Base-by-base conservation (phyloP, 305 asterid species). In the Plantago lanceolata region DNA sequence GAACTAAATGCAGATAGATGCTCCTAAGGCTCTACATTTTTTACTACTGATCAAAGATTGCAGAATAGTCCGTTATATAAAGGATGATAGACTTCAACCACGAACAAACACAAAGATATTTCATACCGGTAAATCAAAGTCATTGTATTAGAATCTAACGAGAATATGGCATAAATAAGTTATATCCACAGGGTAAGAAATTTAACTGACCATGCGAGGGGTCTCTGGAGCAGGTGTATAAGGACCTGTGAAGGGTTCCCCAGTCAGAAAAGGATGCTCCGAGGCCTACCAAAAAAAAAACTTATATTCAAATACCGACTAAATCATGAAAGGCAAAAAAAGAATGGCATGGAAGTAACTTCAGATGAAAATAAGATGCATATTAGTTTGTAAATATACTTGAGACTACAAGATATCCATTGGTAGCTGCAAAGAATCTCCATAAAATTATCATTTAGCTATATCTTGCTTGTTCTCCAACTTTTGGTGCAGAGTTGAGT, bases 201-300 rank as follows among this genome's bases (percentile, higher is more conserved):
- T 75, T 61, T 58, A 51, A 81, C 97, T 84, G 73, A 93, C 99
- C 97, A 94, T 57, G 64, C 83, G 82, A 72, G 94, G 95, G 65
- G 96, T 87, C 84, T 90, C 97, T 51, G 89, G 90, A 69, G 88
- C 84, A 48, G 96, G 99, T 71, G 66, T 71, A 72, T 84, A 94
- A 64, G 96, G 99, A 67, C 85, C 67, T 16, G 80, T 86, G 77
- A 86, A 94, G 64, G 96, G 97, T 76, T 94, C 99, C 72, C 99
- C 99, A 2, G 99, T 94, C 78, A 90, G 86, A 79, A 94, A 93
- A 72, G 97, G 99, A 74, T 94, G 99, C 82, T 79, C 90, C 65
- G 88, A 81, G 68, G 99, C 99, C 99, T 94, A 77, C 72, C n/a
- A n/a, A n/a, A n/a, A 51, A 75, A 51, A 65, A 56, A 51, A 73